Base-by-base conservation (phyloP, 2,329 filamentous ascomycete genomes). In the Tolypocladium cylindrosporum region DNA sequence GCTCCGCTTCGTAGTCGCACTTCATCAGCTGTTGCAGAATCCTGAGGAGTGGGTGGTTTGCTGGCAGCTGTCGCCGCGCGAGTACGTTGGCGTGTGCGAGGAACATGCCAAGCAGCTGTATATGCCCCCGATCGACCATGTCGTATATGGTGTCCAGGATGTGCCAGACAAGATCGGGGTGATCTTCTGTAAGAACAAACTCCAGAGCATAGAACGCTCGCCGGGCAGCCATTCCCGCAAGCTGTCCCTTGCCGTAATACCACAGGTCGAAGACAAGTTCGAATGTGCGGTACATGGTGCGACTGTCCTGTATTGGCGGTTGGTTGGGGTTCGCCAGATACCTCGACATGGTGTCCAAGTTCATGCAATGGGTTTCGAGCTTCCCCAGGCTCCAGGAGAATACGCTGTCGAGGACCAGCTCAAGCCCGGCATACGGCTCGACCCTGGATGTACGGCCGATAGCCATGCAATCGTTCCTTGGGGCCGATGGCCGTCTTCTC, bases 271-370 rank as follows among this genome's bases (percentile, higher is more conserved):
- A 73, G 27, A 70, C 70, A 19, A 73, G 64, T 59, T 73, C 71
- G 56, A 73, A 73, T 1, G 70, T 73, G 55, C 71, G 69, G 56
- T 73, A 73, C 71, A 73, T 73, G 53, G 71, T 73, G 39, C 71
- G 71, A 55, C 71, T 73, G 57, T 73, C 71, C 57, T 72, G 69
- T 13, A 72, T 71, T 31, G 69, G 71, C 11, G 71, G 71, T 11
- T 65, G 66, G 37, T 70, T 70, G 14, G 71, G 71, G 37, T 65
- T 67, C 7, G 69, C 70, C 9, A 73, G 63, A 51, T 73, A 73
- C 41, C 62, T 64, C 3, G 69, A 71, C 71, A 73, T 73, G 56
- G 71, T 68, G 59, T 73, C 71, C n/a, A 64, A 61, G 31, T 58
- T 58, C 40, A 62, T 55, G 45, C 60, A 54, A n/a, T 61, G 60